Base-by-base conservation (phyloP, 805 yeast species). In the Huiozyma naganishii region DNA sequence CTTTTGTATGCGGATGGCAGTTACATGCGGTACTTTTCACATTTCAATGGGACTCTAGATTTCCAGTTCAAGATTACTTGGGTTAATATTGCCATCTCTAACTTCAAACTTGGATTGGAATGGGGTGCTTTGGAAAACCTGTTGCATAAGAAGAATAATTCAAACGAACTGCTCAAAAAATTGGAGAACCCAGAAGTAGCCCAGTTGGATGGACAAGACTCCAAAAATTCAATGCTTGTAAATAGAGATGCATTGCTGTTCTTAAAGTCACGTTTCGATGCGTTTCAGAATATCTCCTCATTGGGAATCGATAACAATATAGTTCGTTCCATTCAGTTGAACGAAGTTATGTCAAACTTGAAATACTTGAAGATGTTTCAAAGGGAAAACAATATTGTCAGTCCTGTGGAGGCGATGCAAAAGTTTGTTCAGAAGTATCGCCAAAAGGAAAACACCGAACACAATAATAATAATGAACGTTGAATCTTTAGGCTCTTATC, bases 301-400 rank as follows among this genome's bases (percentile, higher is more conserved):
- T 73, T 74, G 48, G 95, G 95, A 0, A 60, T 83, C 5, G 77
- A 77, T 43, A 78, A 74, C 41, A 71, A 72, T 34, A 78, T 84
- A 6, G 73, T 84, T 76, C 66, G 90, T 46, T 69, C 80, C 23
- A 62, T 86, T 64, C 90, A 84, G 59, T 76, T 83, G 5, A 74
- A 87, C 36, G 92, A 85, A 59, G 80, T 81, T 7, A 82, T 87
- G 86, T 71, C 87, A 0, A 76, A 77, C 48, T 68, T 86, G 49
- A 72, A 74, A 44, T 78, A 83, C 6, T 64, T 87, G 44, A 78
- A 83, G 77, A 66, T 70, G 5, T 75, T 70, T 50, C 72, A 83
- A 8, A 65, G 67, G 45, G 62, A 69, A 6, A 65, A 66, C 28
- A 69, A 75, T 32, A 68, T 73, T 3, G 59, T 58, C 4, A 73